Percentiles rank a stretch among this genome's conserved stretches.
phyloP scores from a whole-genome alignment of 441 rosid genomes.

The Arabidopsis lyrata region DNA sequence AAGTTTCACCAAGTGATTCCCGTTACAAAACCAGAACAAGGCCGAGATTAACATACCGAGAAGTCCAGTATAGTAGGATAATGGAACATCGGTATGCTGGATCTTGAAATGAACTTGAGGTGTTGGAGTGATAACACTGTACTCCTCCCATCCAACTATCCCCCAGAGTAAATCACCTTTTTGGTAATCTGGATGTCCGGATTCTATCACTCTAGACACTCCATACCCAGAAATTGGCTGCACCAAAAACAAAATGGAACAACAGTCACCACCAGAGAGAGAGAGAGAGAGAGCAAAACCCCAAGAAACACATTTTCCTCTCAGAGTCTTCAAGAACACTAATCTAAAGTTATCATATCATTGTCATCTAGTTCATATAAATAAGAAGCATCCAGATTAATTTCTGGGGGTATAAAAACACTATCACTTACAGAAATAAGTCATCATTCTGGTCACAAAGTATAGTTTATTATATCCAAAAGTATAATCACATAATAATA shows the following conservation, averaged over 20 bases:
- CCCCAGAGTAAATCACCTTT: constrained; percentile 73
- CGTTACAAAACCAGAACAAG: neutral
- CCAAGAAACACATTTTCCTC: neutral
- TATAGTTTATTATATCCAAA: no score
- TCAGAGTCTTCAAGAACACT: neutral
- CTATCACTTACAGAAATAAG: no score
- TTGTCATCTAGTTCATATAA: no score
- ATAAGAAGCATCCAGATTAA: no score
- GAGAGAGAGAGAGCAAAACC: neutral
- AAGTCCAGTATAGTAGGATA: constrained; percentile 63
- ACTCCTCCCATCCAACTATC: constrained; percentile 65
- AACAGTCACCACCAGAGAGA: neutral
- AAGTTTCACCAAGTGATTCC: neutral
- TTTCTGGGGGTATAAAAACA: no score
- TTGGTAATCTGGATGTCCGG: constrained; percentile 52
- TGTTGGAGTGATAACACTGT: constrained; percentile 45
- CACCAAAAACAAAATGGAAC: constrained; percentile 9
- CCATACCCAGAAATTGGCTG: constrained; percentile 62
- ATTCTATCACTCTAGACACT: constrained; percentile 62
- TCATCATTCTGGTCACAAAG: neutral
- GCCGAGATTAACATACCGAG: constrained; percentile 49
- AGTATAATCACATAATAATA: no score
- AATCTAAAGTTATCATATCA: neutral
- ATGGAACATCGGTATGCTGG: constrained; percentile 56
- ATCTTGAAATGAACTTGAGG: constrained; percentile 50